Evolutionary conservation across 257 asterid species (phyloP).

Genomic region (Solanum chilense): DNA sequence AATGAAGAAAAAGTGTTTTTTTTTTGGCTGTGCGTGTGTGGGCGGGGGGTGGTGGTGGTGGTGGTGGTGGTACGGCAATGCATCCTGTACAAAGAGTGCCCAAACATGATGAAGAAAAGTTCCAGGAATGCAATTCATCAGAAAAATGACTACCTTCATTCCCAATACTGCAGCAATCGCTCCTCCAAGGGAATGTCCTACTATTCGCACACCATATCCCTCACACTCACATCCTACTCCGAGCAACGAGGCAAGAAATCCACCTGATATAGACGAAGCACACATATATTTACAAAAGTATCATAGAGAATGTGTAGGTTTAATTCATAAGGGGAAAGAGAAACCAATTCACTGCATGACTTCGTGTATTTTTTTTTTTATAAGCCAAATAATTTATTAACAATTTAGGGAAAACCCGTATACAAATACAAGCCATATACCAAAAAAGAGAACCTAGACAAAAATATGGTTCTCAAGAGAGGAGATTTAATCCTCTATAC

Average conservation of each 20-base stretch:
- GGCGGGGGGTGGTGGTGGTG: no score
- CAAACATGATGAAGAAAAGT: background rate
- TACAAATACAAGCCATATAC: background rate
- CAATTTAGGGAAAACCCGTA: background rate
- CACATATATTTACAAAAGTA: background rate
- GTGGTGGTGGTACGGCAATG: background rate
- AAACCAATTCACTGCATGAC: background rate
- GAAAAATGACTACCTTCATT: slow-evolving; percentile 5
- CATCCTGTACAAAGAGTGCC: background rate
- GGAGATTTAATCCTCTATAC: background rate
- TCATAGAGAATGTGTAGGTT: background rate
- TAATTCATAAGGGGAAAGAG: background rate
- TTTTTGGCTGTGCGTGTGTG: background rate
- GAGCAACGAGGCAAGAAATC: slow-evolving; percentile 15
- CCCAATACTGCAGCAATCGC: slow-evolving; percentile 23
- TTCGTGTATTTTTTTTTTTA: background rate
- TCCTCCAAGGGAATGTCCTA: slow-evolving; percentile 31
- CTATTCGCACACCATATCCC: slow-evolving; percentile 16
- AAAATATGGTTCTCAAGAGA: background rate
- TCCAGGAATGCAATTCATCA: background rate
- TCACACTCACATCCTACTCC: slow-evolving; percentile 18
- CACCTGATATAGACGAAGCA: slow-evolving; percentile 1
- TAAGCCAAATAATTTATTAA: background rate
- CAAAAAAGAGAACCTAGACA: background rate
- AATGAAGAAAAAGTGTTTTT: background rate